phyloP scores from a whole-genome alignment of 768 basidiomycete species.

The Termitomyces sp. region DNA sequence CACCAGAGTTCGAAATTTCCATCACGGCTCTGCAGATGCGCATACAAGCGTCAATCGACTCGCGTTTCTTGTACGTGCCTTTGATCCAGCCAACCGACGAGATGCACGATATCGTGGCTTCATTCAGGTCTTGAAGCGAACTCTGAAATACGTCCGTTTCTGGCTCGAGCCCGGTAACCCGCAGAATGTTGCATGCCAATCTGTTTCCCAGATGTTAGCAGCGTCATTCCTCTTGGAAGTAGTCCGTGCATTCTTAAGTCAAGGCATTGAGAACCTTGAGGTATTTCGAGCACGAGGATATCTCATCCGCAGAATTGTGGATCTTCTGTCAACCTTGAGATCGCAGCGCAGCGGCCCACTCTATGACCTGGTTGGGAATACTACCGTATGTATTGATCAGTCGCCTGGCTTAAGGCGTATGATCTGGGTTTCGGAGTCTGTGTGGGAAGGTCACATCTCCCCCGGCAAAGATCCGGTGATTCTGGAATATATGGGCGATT shows the following conservation, averaged over 20 bases:
- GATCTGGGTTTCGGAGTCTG: background rate
- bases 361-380: background rate
- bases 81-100: background rate
- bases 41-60: background rate
- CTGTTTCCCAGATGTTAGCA: background rate
- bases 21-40: background rate
- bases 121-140: slow-evolving; percentile 1
- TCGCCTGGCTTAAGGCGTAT: background rate
- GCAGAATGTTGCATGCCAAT: background rate
- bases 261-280: background rate
- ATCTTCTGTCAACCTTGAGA: background rate
- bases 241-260: background rate
- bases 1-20: background rate
- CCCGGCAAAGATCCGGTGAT: background rate
- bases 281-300: background rate
- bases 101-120: background rate
- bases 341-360: background rate
- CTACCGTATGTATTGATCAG: background rate
- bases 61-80: background rate
- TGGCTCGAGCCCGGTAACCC: slow-evolving; percentile 3
- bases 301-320: background rate
- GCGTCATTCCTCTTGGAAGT: slow-evolving; percentile 1
- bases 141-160: slow-evolving; percentile 5
- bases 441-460: background rate
- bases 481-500: background rate